Conservation (phyloP, 352 stramenopile genomes). For the Phytophthora hybrid region DNA sequence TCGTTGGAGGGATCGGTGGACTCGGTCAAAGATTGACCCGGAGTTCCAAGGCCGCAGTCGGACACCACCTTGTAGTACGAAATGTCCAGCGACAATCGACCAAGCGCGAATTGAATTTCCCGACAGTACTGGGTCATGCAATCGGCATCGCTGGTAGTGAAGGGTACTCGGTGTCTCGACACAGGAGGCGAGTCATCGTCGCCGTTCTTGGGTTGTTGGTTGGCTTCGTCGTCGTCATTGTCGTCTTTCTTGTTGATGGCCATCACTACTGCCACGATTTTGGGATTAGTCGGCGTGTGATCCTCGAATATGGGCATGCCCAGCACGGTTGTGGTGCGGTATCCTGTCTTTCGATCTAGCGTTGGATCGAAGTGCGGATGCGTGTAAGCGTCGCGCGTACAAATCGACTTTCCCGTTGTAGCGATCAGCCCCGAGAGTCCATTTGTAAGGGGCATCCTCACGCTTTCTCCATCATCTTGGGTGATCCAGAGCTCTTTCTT, state of each 20-base stretch:
- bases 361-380: constrained; percentile 66
- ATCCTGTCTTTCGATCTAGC: constrained; percentile 74
- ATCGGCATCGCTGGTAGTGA: constrained; percentile 53
- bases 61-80: constrained; percentile 78
- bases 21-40: constrained; percentile 11
- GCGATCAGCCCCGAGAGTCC: constrained; percentile 68
- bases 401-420: constrained; percentile 56
- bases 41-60: constrained; percentile 47
- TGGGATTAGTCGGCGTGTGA: constrained; percentile 59
- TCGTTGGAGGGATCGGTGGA: constrained; percentile 15
- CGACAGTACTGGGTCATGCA: constrained; percentile 68
- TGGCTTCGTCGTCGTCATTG: constrained; percentile 13
- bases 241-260: constrained; percentile 88
- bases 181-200: constrained; percentile 22
- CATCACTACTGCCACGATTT: constrained; percentile 77
- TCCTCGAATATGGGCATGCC: constrained; percentile 77
- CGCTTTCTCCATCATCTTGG: constrained; percentile 58
- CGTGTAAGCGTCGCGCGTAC: constrained; percentile 66
- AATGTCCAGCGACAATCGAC: constrained; percentile 67
- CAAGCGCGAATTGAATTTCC: constrained; percentile 75
- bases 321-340: constrained; percentile 70
- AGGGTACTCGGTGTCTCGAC: constrained; percentile 44
- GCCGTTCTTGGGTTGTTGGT: constrained; percentile 10
- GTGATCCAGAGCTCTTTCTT: constrained; percentile 82
- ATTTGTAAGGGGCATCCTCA: constrained; percentile 70